Conservation (phyloP, 306 rosid species). For the barrel medic (Medicago truncatula) region MtrunA17r5.0-ANR NC_053049.1:46655501-46656000, state of each 20-base stretch:
- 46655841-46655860: constrained; percentile 83
- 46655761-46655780: constrained; percentile 92
- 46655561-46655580: not conserved
- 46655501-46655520: no score
- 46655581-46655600: not conserved
- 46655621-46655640: not conserved
- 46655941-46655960: constrained; percentile 83
- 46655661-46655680: constrained; percentile 61
- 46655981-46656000: constrained; percentile 92
- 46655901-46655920: constrained; percentile 91
- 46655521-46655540: no score
- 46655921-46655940: constrained; percentile 89
- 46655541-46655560: no score
- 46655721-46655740: constrained; percentile 85
- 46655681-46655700: constrained; percentile 81
- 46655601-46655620: not conserved
- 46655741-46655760: constrained; percentile 89
- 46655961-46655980: constrained; percentile 90
- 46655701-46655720: constrained; percentile 94
- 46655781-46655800: constrained; percentile 72
- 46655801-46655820: constrained; percentile 50
- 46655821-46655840: constrained; percentile 84
- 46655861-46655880: constrained; percentile 85
- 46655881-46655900: constrained; percentile 84
- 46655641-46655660: constrained; percentile 16